Conservation (phyloP, 2,329 filamentous ascomycete genomes). For the Fusarium sulawesiense region DNA sequence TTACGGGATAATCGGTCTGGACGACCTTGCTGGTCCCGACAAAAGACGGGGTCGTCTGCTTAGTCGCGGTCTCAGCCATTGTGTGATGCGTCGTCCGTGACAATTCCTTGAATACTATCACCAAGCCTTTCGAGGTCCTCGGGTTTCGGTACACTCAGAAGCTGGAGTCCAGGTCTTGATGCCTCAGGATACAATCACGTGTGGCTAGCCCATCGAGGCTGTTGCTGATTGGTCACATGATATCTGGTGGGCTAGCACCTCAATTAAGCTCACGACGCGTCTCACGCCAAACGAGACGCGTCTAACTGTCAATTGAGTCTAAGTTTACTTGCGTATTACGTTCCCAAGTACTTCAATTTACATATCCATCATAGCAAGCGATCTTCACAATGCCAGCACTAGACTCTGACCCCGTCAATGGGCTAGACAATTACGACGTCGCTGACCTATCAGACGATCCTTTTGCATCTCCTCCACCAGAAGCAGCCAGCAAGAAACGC, state of each 20-base stretch:
- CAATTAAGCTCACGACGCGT: constrained; percentile 47
- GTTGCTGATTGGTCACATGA: constrained; percentile 34
- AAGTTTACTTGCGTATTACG: not conserved
- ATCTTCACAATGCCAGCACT: constrained; percentile 32
- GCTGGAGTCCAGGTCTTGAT: constrained; percentile 40
- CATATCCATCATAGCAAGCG: not conserved
- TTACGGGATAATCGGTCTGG: constrained; percentile 87
- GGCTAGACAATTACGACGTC: constrained; percentile 81
- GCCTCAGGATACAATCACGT: constrained; percentile 52
- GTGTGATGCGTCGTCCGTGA: constrained; percentile 47
- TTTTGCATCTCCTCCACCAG: constrained; percentile 60
- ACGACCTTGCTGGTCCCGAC: constrained; percentile 74
- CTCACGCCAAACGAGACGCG: constrained; percentile 26
- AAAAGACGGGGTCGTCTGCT: constrained; percentile 52
- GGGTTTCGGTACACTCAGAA: constrained; percentile 40
- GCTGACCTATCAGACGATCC: constrained; percentile 63
- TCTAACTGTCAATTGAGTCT: constrained; percentile 1
- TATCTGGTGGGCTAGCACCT: not conserved
- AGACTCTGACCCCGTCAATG: constrained; percentile 49
- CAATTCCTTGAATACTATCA: constrained; percentile 46
- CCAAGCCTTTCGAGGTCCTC: constrained; percentile 43
- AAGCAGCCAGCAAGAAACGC: constrained; percentile 58
- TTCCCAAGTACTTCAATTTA: not conserved
- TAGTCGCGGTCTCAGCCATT: constrained; percentile 55
- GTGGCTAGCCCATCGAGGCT: constrained; percentile 40